phyloP scores from a whole-genome alignment of 148 eudicot genomes.

The Amaranthus cruentus region DNA sequence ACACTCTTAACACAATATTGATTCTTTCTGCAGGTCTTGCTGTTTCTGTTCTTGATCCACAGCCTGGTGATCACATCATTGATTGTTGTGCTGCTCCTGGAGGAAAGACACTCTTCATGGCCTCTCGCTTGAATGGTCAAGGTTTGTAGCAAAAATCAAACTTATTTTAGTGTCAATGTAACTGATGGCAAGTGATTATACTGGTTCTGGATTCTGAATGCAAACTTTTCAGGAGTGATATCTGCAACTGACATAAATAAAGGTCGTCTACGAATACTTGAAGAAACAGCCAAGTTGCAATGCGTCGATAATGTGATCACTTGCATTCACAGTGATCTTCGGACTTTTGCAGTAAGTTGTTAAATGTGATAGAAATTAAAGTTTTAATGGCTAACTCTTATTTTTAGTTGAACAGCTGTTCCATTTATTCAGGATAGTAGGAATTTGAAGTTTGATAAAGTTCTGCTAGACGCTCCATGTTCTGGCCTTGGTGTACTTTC shows the following conservation, averaged over 20 bases:
- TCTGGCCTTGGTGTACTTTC: constrained; percentile 97
- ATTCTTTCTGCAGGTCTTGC: constrained; percentile 55
- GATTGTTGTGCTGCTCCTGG: constrained; percentile 99
- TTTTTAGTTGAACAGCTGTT: constrained; percentile 15
- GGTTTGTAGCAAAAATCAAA: constrained; percentile 34
- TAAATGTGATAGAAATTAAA: neutral
- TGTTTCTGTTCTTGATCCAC: constrained; percentile 82
- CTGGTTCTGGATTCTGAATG: constrained; percentile 10
- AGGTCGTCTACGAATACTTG: constrained; percentile 80
- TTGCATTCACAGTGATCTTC: constrained; percentile 76
- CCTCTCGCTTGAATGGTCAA: constrained; percentile 66
- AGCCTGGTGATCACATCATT: constrained; percentile 72
- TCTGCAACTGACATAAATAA: constrained; percentile 74
- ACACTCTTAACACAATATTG: neutral
- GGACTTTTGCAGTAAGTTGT: constrained; percentile 53
- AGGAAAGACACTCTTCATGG: constrained; percentile 93
- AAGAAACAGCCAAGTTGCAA: constrained; percentile 81
- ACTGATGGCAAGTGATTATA: neutral
- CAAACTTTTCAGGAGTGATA: constrained; percentile 48
- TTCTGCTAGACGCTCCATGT: constrained; percentile 93
- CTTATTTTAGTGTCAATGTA: neutral
- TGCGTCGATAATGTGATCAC: constrained; percentile 58
- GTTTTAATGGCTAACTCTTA: constrained; percentile 7
- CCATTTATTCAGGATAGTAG: constrained; percentile 34
- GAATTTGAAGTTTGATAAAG: constrained; percentile 50